Evolutionary conservation across 2,329 filamentous ascomycete species (phyloP), one percentile per base, ranked within the genome.

Genomic region (Periglandula ipomoeae): DNA sequence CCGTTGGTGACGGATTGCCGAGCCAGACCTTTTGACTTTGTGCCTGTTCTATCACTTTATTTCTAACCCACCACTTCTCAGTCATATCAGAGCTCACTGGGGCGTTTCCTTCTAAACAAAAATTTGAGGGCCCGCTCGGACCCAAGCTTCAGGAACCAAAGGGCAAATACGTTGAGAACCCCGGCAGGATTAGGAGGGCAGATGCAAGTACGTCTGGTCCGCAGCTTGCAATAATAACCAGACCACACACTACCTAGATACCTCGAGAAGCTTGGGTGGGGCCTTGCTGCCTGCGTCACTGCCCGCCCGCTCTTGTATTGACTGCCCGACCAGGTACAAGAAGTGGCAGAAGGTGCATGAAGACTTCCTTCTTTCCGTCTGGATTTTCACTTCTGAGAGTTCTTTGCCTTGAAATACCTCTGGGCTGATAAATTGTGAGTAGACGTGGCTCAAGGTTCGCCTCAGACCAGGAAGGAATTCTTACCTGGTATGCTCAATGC

Each of bases 261-360:
- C n/a, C n/a, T n/a, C n/a, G n/a, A n/a, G n/a, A n/a, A n/a, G n/a
- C n/a, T n/a, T n/a, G 35, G 23, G 37, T 49, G 42, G 42, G 35
- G 35, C 41, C 34, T 48, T 43, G 46, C 46, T 48, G 46, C 39
- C 46, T 43, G 39, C 26, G 38, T 48, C 24, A 37, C 46, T 47
- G 27, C 46, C 46, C 43, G 39, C 46, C 46, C 46, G 26, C 39
- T 43, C 26, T 37, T 48, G 37, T 20, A 38, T 47, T 41, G 45
- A 40, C 35, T 41, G 46, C 39, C 46, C 30, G 39, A 48, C 46
- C 46, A 46, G n/a, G 47, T 49, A 44, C 47, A 49, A 44, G 43
- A 47, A 49, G 47, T 32, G 34, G 8, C 6, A 34, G 34, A 42
- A 48, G 34, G 40, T 44, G 38, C 41, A 32, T 27, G 19, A 7